Evolutionary conservation across 352 stramenopile species (phyloP).

Genomic region (Pythium scleroteichum): DNA sequence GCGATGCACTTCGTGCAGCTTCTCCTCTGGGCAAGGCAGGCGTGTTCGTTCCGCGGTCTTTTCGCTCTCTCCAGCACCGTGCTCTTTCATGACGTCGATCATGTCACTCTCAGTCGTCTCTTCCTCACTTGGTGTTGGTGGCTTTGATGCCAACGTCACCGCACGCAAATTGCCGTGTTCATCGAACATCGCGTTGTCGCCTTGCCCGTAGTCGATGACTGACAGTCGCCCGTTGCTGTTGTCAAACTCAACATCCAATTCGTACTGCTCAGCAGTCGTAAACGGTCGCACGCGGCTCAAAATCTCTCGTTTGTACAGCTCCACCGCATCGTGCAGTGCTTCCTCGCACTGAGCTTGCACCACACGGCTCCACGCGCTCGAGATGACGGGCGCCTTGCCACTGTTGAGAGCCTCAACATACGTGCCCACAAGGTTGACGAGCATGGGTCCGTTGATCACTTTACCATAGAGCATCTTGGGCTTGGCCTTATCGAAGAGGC

Average conservation of each 20-base stretch:
- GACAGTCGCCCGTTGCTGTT: conserved; percentile 26
- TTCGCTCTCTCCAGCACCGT: conserved; percentile 34
- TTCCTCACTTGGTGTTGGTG: conserved; percentile 35
- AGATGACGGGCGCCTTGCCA: conserved; percentile 85
- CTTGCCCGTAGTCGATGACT: conserved; percentile 56
- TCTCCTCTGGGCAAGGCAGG: conserved; percentile 63
- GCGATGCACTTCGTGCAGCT: conserved; percentile 60
- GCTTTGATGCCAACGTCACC: conserved; percentile 30
- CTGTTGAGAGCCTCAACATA: conserved; percentile 90
- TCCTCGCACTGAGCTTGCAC: conserved; percentile 85
- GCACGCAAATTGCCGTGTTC: conserved; percentile 69
- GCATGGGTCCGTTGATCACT: conserved; percentile 84
- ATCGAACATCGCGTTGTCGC: conserved; percentile 72
- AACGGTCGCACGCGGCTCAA: conserved; percentile 50
- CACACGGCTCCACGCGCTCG: conserved; percentile 87
- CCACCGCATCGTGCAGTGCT: conserved; percentile 70
- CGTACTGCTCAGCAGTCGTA: conserved; percentile 56
- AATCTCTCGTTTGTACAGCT: conserved; percentile 79
- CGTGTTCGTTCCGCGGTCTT: conserved; percentile 52
- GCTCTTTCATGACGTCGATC: conserved; percentile 71
- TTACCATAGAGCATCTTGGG: conserved; percentile 89
- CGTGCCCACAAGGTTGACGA: conserved; percentile 74
- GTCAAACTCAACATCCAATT: conserved; percentile 38
- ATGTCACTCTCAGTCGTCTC: conserved; percentile 50
- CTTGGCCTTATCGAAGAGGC: conserved; percentile 77